Evolutionary conservation across 2,329 filamentous ascomycete genomes (phyloP).

Genomic region (Cladosporium sp.): DNA sequence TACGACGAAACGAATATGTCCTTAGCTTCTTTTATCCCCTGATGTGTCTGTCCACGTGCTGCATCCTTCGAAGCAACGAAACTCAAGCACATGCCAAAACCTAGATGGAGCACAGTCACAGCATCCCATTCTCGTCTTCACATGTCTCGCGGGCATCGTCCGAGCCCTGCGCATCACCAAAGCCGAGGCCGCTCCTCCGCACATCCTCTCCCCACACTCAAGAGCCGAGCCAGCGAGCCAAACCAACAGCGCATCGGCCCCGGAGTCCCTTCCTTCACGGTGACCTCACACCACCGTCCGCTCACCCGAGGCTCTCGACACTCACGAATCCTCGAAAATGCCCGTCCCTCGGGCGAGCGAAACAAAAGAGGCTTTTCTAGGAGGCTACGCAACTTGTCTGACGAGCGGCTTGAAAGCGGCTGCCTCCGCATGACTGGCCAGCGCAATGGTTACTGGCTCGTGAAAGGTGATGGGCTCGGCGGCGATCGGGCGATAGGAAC

Average conservation of each 20-base stretch:
- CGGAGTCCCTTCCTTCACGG: neutral
- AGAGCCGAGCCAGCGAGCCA: neutral
- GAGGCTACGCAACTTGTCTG: neutral
- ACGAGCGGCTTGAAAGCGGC: slow-evolving; percentile 17
- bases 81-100: slow-evolving; percentile 10
- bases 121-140: slow-evolving; percentile 4
- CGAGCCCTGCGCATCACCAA: neutral
- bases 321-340: neutral
- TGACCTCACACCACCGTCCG: slow-evolving; percentile 22
- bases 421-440: slow-evolving; percentile 13
- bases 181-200: slow-evolving; percentile 16
- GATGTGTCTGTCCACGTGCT: neutral
- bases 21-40: neutral
- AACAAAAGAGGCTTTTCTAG: neutral
- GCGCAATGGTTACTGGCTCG: neutral
- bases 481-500: slow-evolving; percentile 18
- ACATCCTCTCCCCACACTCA: neutral
- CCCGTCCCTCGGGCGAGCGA: slow-evolving; percentile 13
- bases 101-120: neutral
- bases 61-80: neutral
- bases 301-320: slow-evolving; percentile 27
- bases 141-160: slow-evolving; percentile 9
- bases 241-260: neutral
- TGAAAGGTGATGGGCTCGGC: slow-evolving; percentile 10
- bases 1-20: neutral